A percentile compares a stretch with the other conserved stretches of the same genome.
These are phyloP conservation scores for Poa annua DNA, from an alignment of 176 grass and related monocot species.

Conservation along the genomic window DNA sequence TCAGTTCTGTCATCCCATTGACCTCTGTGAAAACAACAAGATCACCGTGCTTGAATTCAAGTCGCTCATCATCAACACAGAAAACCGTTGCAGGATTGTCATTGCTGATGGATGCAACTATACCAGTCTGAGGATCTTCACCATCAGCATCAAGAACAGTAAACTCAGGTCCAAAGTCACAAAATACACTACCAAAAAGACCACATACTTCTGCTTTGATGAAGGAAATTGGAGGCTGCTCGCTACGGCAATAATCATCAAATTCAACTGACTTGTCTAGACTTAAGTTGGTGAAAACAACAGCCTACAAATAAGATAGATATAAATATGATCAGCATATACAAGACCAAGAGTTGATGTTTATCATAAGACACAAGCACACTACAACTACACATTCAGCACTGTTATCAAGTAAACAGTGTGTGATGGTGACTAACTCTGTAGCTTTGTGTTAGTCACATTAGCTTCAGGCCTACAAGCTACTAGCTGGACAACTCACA, in stretches of 20 bases:
- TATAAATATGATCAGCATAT: constrained; percentile 22
- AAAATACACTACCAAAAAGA: constrained; percentile 76
- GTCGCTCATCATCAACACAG: constrained; percentile 68
- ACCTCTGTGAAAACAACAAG: constrained; percentile 79
- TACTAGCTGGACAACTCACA: constrained; percentile 1
- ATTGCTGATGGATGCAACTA: constrained; percentile 70
- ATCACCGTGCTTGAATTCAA: constrained; percentile 67
- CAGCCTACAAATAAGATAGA: constrained; percentile 60
- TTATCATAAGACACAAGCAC: not conserved
- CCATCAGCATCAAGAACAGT: constrained; percentile 66
- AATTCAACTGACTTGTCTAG: constrained; percentile 65
- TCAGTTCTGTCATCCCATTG: constrained; percentile 75
- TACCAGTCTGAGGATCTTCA: constrained; percentile 68
- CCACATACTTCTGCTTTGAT: constrained; percentile 77
- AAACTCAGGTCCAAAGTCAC: constrained; percentile 77
- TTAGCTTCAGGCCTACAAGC: constrained; percentile 13
- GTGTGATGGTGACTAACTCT: not conserved
- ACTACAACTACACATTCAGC: constrained; percentile 7
- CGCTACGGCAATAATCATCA: constrained; percentile 67
- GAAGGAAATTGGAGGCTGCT: constrained; percentile 69
- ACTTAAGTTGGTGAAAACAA: constrained; percentile 71
- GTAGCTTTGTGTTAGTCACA: constrained; percentile 27
- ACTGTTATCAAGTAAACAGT: constrained; percentile 18
- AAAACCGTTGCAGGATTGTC: constrained; percentile 58
- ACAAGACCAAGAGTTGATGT: constrained; percentile 2